Conservation (phyloP, 2,329 filamentous ascomycete species). For the Fusarium humuli region DNA sequence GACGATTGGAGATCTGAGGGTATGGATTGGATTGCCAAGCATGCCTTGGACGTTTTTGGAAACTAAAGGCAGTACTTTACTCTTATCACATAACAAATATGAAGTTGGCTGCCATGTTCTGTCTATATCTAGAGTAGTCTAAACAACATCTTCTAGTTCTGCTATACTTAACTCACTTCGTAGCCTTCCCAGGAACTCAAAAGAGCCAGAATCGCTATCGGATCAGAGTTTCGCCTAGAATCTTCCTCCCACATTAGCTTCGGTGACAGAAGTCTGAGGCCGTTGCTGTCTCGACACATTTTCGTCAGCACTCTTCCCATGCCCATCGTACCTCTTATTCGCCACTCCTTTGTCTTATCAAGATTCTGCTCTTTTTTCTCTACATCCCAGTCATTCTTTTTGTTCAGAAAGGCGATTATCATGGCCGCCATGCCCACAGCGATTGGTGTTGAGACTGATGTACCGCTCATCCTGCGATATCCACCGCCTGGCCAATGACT, state of each 20-base stretch:
- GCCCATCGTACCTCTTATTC: slow-evolving; percentile 17
- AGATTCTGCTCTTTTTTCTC: not conserved
- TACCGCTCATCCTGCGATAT: slow-evolving; percentile 24
- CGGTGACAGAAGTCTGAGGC: slow-evolving; percentile 21
- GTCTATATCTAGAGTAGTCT: not conserved
- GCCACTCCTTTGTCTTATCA: slow-evolving; percentile 14
- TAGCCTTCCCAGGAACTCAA: not conserved
- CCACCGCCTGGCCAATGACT: slow-evolving; percentile 28
- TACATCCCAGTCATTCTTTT: slow-evolving; percentile 9
- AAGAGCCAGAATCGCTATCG: not conserved
- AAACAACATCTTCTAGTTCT: not conserved
- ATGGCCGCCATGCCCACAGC: slow-evolving; percentile 30
- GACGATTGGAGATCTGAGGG: slow-evolving; percentile 48
- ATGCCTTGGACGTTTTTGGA: slow-evolving; percentile 47
- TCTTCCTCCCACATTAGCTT: slow-evolving; percentile 26
- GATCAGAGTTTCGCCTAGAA: not conserved
- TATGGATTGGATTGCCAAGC: slow-evolving; percentile 47
- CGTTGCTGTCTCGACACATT: slow-evolving; percentile 26
- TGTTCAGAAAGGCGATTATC: slow-evolving; percentile 30
- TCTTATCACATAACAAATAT: not conserved
- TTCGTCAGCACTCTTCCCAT: slow-evolving; percentile 27
- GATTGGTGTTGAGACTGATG: slow-evolving; percentile 26
- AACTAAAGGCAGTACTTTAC: slow-evolving; percentile 12
- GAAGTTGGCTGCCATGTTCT: not conserved
- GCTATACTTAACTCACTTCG: not conserved